Base-by-base conservation (phyloP, 495 filamentous ascomycete genomes). In the Penicillium cinerascens region DNA sequence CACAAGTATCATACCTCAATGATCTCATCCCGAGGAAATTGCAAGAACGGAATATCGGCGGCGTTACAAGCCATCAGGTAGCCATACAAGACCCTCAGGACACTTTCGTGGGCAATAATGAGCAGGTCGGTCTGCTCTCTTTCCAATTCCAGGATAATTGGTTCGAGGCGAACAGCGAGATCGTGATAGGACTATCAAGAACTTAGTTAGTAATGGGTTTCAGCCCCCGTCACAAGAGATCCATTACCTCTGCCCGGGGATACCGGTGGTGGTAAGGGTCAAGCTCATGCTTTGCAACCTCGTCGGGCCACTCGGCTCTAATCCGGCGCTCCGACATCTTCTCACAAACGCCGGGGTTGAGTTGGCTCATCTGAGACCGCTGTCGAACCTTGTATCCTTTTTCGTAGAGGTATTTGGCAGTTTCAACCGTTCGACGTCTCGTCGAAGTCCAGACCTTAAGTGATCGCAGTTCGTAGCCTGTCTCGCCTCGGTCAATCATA, bases 51-150 rank as follows among this genome's bases (percentile, higher is more conserved):
- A 54, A 99, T 99, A 59, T 95, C 91, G 56, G 84, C 85, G n/a
- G 95, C 92, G 69, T 89, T 91, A 72, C 95, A 97, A 51, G 95
- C 95, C 95, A 97, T 97, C 33, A 97, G 79, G 65, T 99, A 99
- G 11, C 92, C 92, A 64, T 97, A 99, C 21, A 99, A 76, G 38
- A 99, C 95, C 43, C 95, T 88, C 42, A 99, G 76, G 11, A 99
- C 95, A 52, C 88, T 92, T 69, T 99, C 95, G 64, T 99, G 95
- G 13, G 95, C 95, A 66, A 99, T 96, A 56, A 99, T 96, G 25
- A 99, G 77, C 36, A 99, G 78, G 69, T 99, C 95, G 52, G 95
- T 95, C 64, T 96, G 88, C 67, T 99, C 93, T 29, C 95, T 87
- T 70, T 99, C 95, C 3, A 99, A 80, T 69, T 99, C 95, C 9